These are phyloP conservation scores for Symbiodinium pilosum DNA, from an alignment of 73 alveolate genomes.

Conservation along the genomic window DNA sequence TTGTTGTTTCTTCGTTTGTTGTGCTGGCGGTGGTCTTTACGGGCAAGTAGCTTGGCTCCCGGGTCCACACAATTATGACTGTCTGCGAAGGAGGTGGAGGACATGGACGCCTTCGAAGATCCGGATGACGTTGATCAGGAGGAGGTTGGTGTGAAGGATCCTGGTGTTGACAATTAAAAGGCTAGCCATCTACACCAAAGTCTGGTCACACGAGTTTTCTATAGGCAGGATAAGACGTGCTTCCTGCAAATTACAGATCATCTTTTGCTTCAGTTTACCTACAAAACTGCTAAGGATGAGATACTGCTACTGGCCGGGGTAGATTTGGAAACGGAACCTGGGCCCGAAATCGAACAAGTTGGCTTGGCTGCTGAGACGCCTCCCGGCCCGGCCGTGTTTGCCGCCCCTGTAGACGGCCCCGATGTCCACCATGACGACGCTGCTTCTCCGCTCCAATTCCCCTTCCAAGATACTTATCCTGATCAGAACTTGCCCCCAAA, in stretches of 20 bases:
- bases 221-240: too few species aligned
- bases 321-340: slow-evolving; percentile 25
- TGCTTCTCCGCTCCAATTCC: not conserved
- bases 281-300: slow-evolving; percentile 39
- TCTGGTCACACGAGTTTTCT: too few species aligned
- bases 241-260: not conserved
- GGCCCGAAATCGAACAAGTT: not conserved
- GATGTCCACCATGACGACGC: not conserved
- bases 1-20: too few species aligned
- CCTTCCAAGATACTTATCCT: not conserved
- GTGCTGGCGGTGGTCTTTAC: too few species aligned
- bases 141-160: slow-evolving; percentile 84
- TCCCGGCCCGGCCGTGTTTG: not conserved
- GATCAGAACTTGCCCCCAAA: slow-evolving; percentile 29
- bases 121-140: slow-evolving; percentile 74
- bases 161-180: too few species aligned
- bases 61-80: too few species aligned
- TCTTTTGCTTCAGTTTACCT: not conserved
- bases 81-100: slow-evolving; percentile 47
- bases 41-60: too few species aligned
- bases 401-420: slow-evolving; percentile 4
- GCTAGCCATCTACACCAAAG: too few species aligned
- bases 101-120: slow-evolving; percentile 82
- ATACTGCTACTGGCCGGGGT: slow-evolving; percentile 70
- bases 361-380: not conserved